Base-by-base conservation (phyloP, 2,329 filamentous ascomycete species). In the Epicoccum sorghinum region DNA sequence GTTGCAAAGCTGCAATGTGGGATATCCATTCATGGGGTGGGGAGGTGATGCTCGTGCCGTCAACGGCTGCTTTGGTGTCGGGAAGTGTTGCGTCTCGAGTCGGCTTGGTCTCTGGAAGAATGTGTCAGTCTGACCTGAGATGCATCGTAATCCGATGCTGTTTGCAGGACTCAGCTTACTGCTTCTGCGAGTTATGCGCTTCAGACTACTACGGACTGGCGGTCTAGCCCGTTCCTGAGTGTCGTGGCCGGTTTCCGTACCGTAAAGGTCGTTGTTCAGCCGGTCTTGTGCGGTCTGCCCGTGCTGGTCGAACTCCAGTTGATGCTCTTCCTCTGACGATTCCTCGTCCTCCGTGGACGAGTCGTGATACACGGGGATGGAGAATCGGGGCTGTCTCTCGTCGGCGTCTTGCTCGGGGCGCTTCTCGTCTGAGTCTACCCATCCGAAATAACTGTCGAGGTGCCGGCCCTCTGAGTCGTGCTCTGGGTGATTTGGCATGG, bases 401-500 rank as follows among this genome's bases (percentile, higher is more conserved):
- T 33, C 10, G 13, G 32, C 32, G 13, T 8, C 10, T 1, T 33
- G 9, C 4, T 33, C 32, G 32, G 4, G 32, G 13, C 13, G 32
- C 32, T 33, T 33, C 13, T 13, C 32, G 2, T 12, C 13, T 33
- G 32, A 12, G 32, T 33, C 32, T 12, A 33, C 13, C 32, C 10
- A 8, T 13, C 10, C 4, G 32, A 33, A 33, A 12, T 33, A 33
- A 33, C 13, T 33, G 32, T 33, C 10, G 9, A 33, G 4, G 1
- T 13, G 7, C 10, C 13, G 32, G 13, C 32, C 32, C 13, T 33
- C 32, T 33, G 32, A 1, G 32, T 33, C 32, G 13, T 33, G 32
- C 13, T 33, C 32, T n/a, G 48, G 40, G 14, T 54, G 55, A 14
- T 52, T 38, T 2, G 57, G 55, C 7, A 60, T 33, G 10, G 32